Conservation (phyloP, 2,329 filamentous ascomycete genomes). For the Penicillium sp. region DNA sequence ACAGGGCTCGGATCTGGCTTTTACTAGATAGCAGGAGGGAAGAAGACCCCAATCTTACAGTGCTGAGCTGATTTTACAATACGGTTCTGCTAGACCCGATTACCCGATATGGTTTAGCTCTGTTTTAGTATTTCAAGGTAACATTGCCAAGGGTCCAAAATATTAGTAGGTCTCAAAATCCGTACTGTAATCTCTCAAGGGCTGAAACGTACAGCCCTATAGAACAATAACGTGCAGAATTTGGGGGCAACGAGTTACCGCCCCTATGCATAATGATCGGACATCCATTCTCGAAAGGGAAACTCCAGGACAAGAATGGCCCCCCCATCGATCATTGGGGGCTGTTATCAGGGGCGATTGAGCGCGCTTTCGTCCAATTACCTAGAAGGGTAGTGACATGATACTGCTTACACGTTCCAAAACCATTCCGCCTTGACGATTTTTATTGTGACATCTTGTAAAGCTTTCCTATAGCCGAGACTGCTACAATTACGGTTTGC, state of each 20-base stretch:
- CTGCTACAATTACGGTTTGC: too few species aligned
- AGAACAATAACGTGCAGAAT: background rate
- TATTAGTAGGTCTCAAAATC: background rate
- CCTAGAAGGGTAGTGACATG: background rate
- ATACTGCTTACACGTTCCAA: too few species aligned
- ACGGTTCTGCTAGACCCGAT: background rate
- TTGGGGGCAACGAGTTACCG: background rate
- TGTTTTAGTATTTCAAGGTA: background rate
- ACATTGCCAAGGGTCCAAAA: background rate
- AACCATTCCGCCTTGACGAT: too few species aligned
- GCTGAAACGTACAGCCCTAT: background rate
- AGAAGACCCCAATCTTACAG: background rate
- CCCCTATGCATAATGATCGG: background rate
- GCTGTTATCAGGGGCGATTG: background rate
- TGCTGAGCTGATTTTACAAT: background rate
- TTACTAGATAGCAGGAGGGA: background rate
- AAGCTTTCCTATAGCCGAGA: too few species aligned
- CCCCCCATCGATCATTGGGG: background rate
- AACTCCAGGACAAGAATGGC: background rate
- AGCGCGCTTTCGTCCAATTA: background rate
- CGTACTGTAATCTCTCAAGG: background rate
- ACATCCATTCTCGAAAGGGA: background rate
- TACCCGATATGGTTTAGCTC: background rate
- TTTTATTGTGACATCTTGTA: too few species aligned
- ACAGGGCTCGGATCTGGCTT: background rate